Base-by-base conservation (phyloP, 768 basidiomycete genomes). In the Cyathus striatus region DNA sequence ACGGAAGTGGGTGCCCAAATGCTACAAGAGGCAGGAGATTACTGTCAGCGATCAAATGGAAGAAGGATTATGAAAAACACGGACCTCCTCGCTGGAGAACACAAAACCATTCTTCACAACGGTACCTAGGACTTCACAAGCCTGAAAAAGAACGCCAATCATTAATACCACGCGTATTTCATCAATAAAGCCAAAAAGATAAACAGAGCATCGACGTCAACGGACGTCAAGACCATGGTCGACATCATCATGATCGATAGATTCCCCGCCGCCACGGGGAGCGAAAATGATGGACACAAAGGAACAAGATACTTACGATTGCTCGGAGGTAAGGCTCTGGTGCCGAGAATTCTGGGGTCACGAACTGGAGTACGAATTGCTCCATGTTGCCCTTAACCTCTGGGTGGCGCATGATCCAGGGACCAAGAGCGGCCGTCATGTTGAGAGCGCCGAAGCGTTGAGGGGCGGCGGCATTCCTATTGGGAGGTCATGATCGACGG, bases 391-490 rank as follows among this genome's bases (percentile, higher is more conserved):
- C 66, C 53, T 79, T 83, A 46, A 91, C 84, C 24, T 87, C 81
- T 6, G 89, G 87, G 56, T 91, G 89, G 41, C 79, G 79, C 80
- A 91, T 85, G 52, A 92, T 85, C 66, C 85, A 83, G 0, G 79
- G 78, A 0, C 81, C 83, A 3, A 94, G 73, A 0, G 81, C 80
- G 22, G 83, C 75, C 9, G 81, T 81, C 76, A 93, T 89, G 53
- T 87, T 88, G 26, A 95, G 69, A 2, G 87, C 92, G 36, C 90
- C 92, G 53, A 86, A 94, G 36, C 81, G 78, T 49, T 93, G 83
- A 18, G 76, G 64, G 4, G 86, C 60, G 1, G 76, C 46, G 2
- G 81, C 70, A 45, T 58, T 53, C 43, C 72, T 64, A 30, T n/a
- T n/a, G n/a, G n/a, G 10, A 21, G 72, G 80, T 43, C 50, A 86